These are phyloP conservation scores for Pythium plurisporium DNA, from an alignment of 352 stramenopile genomes.

Conservation along the genomic window DNA sequence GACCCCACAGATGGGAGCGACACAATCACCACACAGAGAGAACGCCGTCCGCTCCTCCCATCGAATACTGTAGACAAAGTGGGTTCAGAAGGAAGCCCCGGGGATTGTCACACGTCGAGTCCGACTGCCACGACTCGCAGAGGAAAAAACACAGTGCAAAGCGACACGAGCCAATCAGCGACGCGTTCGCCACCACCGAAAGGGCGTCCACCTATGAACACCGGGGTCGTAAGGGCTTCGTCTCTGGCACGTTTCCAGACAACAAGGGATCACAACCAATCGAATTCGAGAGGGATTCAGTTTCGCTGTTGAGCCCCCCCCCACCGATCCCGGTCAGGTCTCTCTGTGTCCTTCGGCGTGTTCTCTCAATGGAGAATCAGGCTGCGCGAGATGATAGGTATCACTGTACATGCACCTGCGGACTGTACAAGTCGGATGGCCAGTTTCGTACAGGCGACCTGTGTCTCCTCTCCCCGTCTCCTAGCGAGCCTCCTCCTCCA, in stretches of 20 bases:
- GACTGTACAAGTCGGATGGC: not conserved
- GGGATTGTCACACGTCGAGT: conserved; percentile 7
- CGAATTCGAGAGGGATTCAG: not conserved
- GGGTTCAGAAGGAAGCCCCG: not conserved
- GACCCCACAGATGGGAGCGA: too few species aligned
- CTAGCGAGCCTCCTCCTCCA: too few species aligned
- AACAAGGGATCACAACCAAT: too few species aligned
- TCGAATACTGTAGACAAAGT: not conserved
- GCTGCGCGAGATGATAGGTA: too few species aligned
- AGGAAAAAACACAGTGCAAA: not conserved
- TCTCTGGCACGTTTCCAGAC: not conserved
- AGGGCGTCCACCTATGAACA: not conserved
- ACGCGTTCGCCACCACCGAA: not conserved
- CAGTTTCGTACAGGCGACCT: not conserved
- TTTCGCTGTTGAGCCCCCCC: not conserved
- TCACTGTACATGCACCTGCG: too few species aligned
- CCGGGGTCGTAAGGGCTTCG: not conserved
- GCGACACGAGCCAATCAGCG: conserved; percentile 4
- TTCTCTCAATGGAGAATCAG: too few species aligned
- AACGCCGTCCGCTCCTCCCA: not conserved
- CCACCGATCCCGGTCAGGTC: too few species aligned
- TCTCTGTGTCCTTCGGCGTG: too few species aligned
- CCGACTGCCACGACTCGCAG: too few species aligned
- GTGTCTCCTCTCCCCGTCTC: not conserved
- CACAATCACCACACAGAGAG: too few species aligned